Conservation (phyloP, 352 stramenopile genomes). For the Globisporangium echinulatum region DNA sequence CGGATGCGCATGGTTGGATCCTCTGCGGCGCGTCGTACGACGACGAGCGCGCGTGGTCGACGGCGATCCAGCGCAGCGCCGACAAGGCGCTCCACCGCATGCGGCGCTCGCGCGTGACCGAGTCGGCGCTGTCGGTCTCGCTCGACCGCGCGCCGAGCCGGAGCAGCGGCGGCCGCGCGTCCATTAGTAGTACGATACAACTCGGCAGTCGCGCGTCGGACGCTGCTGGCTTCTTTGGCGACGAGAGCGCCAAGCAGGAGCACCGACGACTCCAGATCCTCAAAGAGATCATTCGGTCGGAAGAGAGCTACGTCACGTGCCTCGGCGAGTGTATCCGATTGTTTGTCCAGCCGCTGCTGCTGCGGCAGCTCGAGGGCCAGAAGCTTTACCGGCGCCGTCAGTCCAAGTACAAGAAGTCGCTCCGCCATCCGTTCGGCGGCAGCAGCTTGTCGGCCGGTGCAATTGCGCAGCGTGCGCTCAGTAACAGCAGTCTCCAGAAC, state of each 20-base stretch:
- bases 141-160: conserved; percentile 22
- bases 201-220: conserved; percentile 20
- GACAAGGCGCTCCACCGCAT: conserved; percentile 59
- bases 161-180: not conserved
- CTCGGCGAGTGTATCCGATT: conserved; percentile 79
- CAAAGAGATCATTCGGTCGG: conserved; percentile 77
- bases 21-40: conserved; percentile 55
- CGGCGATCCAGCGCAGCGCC: conserved; percentile 58
- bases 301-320: conserved; percentile 80
- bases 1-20: conserved; percentile 55
- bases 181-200: conserved; percentile 21
- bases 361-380: conserved; percentile 74
- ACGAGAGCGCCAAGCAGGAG: conserved; percentile 54
- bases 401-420: conserved; percentile 54
- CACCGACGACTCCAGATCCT: conserved; percentile 66
- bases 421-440: conserved; percentile 42
- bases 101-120: conserved; percentile 50
- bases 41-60: conserved; percentile 60
- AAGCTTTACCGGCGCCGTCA: conserved; percentile 58
- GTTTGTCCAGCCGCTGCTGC: conserved; percentile 74
- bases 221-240: conserved; percentile 23
- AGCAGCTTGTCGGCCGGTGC: conserved; percentile 28
- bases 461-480: conserved; percentile 29
- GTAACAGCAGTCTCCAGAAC: conserved; percentile 39
- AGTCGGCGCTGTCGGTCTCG: conserved; percentile 33